Percentiles rank a stretch among this genome's conserved stretches.
Evolutionary conservation across 2,329 filamentous ascomycete genomes (phyloP).

Genomic region (Ilyonectria robusta): DNA sequence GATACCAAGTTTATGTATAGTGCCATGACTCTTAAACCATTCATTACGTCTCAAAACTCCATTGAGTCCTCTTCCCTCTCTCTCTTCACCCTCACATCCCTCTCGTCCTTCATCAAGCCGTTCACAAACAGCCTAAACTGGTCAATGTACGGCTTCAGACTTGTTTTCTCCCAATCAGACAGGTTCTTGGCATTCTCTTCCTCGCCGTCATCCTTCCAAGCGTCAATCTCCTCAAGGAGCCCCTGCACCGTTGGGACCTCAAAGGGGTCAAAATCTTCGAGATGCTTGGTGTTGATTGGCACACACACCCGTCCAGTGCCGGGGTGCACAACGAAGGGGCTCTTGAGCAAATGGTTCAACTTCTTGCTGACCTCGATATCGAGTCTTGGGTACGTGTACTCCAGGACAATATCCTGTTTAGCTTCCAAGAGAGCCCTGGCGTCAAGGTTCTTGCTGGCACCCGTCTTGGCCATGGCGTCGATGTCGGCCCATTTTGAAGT

Average conservation of each 20-base stretch:
- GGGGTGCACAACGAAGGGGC: conserved; percentile 95
- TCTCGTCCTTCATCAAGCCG: conserved; percentile 82
- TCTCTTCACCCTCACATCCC: conserved; percentile 67
- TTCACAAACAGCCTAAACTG: conserved; percentile 88
- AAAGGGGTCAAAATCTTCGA: conserved; percentile 90
- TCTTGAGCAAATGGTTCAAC: conserved; percentile 97
- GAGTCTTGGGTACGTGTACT: conserved; percentile 97
- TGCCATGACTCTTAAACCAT: conserved; percentile 31
- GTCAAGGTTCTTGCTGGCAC: conserved; percentile 80
- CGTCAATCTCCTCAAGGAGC: conserved; percentile 87
- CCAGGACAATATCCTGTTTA: conserved; percentile 95
- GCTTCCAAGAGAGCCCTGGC: conserved; percentile 83
- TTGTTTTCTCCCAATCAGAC: conserved; percentile 97
- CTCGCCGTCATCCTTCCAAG: conserved; percentile 72
- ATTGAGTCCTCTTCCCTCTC: conserved; percentile 68
- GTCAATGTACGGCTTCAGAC: conserved; percentile 92
- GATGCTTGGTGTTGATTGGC: conserved; percentile 82
- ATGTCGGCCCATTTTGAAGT: conserved; percentile 95
- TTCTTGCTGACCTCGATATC: conserved; percentile 99
- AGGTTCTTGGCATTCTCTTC: conserved; percentile 58
- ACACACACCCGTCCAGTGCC: conserved; percentile 96
- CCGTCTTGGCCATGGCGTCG: conserved; percentile 84
- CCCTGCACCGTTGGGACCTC: conserved; percentile 90
- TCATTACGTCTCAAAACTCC: conserved; percentile 62
- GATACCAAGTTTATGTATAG: conserved; percentile 38